phyloP scores from a whole-genome alignment of 495 filamentous ascomycete genomes.

The Neurospora tetraspora region DNA sequence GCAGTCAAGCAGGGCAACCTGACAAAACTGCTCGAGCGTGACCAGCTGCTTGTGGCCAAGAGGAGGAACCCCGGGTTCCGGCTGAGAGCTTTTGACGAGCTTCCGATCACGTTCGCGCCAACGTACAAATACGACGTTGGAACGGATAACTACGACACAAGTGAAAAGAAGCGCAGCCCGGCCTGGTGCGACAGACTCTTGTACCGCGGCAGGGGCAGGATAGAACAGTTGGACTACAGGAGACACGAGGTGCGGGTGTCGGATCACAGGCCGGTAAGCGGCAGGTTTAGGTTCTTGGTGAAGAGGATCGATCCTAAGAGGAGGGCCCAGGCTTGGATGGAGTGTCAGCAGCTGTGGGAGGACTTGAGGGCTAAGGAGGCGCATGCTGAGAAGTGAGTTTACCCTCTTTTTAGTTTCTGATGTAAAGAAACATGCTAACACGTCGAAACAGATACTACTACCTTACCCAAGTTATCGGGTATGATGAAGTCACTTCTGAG shows the following conservation, averaged over 20 bases:
- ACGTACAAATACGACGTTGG: constrained; percentile 99
- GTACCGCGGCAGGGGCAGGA: constrained; percentile 61
- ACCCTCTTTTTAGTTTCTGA: background rate
- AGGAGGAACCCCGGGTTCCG: constrained; percentile 83
- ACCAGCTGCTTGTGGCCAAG: constrained; percentile 79
- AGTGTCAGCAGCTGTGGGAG: constrained; percentile 62
- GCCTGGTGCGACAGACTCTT: constrained; percentile 95
- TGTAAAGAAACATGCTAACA: constrained; percentile 8
- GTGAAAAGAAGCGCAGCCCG: constrained; percentile 89
- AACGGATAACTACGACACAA: constrained; percentile 85
- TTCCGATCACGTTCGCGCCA: constrained; percentile 79
- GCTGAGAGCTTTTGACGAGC: constrained; percentile 76
- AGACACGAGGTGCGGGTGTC: constrained; percentile 83
- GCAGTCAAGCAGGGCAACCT: constrained; percentile 73
- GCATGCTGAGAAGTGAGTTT: constrained; percentile 41
- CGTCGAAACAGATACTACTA: constrained; percentile 28
- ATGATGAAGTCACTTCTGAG: constrained; percentile 31
- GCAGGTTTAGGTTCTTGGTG: constrained; percentile 65
- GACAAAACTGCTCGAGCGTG: constrained; percentile 82
- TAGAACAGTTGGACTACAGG: constrained; percentile 79
- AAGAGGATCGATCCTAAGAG: constrained; percentile 65
- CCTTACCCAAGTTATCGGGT: constrained; percentile 35
- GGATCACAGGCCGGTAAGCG: constrained; percentile 90
- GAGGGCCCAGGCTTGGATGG: constrained; percentile 55
- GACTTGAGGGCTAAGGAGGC: constrained; percentile 56